These are phyloP conservation scores for Triadica sebifera DNA, from an alignment of 345 rosid genomes.

Conservation along the genomic window DNA sequence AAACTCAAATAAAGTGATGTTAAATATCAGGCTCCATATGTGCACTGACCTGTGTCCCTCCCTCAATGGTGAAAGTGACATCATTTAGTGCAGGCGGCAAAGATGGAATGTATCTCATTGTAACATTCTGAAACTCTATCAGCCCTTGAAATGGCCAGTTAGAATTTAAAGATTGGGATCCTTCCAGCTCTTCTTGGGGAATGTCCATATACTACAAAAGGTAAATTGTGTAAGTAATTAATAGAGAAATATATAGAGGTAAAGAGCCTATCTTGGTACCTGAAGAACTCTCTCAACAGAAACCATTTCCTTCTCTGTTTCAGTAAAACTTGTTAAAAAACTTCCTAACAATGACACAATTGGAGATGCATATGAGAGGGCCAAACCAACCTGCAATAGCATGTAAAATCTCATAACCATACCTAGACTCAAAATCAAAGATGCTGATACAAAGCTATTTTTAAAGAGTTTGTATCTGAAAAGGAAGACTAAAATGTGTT, in stretches of 20 bases:
- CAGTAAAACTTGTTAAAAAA: conserved; percentile 87
- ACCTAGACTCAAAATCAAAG: not conserved
- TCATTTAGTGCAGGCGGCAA: conserved; percentile 62
- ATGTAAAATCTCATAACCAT: not conserved
- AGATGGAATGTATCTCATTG: conserved; percentile 71
- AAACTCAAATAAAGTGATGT: conserved; percentile 7
- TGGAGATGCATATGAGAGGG: conserved; percentile 90
- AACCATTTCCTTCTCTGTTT: conserved; percentile 97
- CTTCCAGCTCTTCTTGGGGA: conserved; percentile 68
- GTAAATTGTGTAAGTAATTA: conserved; percentile 18
- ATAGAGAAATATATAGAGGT: not conserved
- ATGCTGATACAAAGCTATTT: not conserved
- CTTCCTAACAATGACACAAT: conserved; percentile 77
- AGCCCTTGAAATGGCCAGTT: conserved; percentile 73
- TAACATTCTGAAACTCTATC: conserved; percentile 72
- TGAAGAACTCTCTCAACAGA: conserved; percentile 84
- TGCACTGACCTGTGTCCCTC: conserved; percentile 63
- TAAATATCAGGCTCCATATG: not conserved
- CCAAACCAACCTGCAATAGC: conserved; percentile 74
- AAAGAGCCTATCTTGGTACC: conserved; percentile 36
- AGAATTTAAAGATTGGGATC: conserved; percentile 43
- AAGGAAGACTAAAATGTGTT: not conserved
- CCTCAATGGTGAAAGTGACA: conserved; percentile 57
- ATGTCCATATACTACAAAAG: conserved; percentile 73
- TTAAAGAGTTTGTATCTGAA: not conserved